Evolutionary conservation across 495 filamentous ascomycete species (phyloP), one percentile per base, ranked within the genome.

Genomic region (Choiromyces venosus): DNA sequence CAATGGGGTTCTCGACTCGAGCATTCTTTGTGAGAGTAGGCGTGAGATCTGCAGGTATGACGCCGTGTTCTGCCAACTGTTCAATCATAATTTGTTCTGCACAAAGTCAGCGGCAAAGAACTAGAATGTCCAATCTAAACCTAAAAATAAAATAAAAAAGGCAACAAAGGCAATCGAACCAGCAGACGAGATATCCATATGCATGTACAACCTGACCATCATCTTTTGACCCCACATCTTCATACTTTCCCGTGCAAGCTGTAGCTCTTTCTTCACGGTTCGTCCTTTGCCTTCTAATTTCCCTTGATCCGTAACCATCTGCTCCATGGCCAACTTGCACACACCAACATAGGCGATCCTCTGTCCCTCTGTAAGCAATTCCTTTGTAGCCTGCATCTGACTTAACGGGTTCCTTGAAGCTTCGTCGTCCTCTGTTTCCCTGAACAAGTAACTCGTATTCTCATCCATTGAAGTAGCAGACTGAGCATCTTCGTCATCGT

Each of bases 21-120:
- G 94, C 88, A 83, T 97, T 97, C 73, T 94, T 90, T 92, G 97
- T 96, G 65, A 99, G 85, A 1, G 91, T 86, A 5, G 90, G 91
- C 0, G 92, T 91, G 37, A 99, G 85, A 82, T 99, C 95, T 40
- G 82, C 83, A 2, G 94, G 91, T 73, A 91, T 84, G 10, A 99
- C 93, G 18, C 94, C 96, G 83, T 99, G 95, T 67, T 92, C 91
- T 18, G 91, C 89, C 73, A 99, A 85, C 82, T 99, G 96, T 82
- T 99, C 95, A 76, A 99, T 97, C 95, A 99, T 99, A 78, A 99
- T 85, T 84, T 99, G 95, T 85, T 99, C 95, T 71, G 83, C 82
- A 40, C 52, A 46, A 67, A 67, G 72, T 82, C 71, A 83, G 74
- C 70, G 67, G n/a, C 37, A 29, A 73, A 68, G 52, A 61, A 37